Percentiles rank a stretch among this genome's conserved stretches.
These are phyloP conservation scores for Yueomyces sp. DNA, from an alignment of 1,139 yeast genomes.

Conservation along the genomic window DNA sequence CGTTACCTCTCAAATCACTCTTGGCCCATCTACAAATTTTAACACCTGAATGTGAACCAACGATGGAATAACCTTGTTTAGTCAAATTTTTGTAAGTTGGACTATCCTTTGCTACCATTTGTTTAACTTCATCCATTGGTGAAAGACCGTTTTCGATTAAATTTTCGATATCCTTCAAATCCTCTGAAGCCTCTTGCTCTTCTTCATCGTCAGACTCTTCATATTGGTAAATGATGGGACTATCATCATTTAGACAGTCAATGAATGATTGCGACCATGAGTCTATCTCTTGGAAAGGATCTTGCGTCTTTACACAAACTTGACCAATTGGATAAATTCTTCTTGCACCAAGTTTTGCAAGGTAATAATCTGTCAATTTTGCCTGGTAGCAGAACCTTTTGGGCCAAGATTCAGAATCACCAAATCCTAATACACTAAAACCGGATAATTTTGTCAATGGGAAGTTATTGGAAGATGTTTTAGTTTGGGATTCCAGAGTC, in stretches of 20 bases:
- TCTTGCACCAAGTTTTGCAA: constrained; percentile 76
- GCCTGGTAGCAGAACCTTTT: constrained; percentile 84
- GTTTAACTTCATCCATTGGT: constrained; percentile 28
- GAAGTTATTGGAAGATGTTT: constrained; percentile 72
- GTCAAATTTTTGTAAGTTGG: constrained; percentile 84
- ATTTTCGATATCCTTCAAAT: constrained; percentile 72
- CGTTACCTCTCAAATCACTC: constrained; percentile 85
- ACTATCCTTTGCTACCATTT: constrained; percentile 83
- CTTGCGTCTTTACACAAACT: constrained; percentile 58
- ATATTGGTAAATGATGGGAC: constrained; percentile 41
- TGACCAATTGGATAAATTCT: constrained; percentile 78
- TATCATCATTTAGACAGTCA: constrained; percentile 53
- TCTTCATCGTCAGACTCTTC: constrained; percentile 38
- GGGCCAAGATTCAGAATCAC: constrained; percentile 83
- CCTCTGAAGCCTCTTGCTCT: constrained; percentile 23
- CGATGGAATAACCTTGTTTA: constrained; percentile 86
- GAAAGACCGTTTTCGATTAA: constrained; percentile 38
- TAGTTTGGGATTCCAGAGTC: constrained; percentile 71
- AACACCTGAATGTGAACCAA: constrained; percentile 92
- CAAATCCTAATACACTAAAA: constrained; percentile 75
- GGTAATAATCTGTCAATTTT: constrained; percentile 54
- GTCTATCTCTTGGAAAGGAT: constrained; percentile 46
- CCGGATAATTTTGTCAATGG: constrained; percentile 62
- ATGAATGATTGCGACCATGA: constrained; percentile 58
- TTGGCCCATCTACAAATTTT: constrained; percentile 96